Evolutionary conservation across 257 asterid genomes (phyloP).

Genomic region (Solanum pinnatisectum): DNA sequence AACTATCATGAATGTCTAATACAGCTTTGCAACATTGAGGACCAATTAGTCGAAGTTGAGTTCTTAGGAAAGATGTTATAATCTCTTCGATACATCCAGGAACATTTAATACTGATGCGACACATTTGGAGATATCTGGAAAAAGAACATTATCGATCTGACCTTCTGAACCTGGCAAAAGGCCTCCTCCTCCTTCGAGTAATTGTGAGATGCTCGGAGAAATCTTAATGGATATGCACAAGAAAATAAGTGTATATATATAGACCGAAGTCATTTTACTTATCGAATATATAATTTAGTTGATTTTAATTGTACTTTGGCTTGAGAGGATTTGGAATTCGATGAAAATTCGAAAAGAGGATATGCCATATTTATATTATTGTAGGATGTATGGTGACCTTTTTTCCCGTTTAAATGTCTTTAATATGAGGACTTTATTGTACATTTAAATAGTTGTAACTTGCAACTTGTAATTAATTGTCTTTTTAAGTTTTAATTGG

Average conservation of each 20-base stretch:
- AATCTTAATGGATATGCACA: background rate
- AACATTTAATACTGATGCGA: slow-evolving; percentile 1
- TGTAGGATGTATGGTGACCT: background rate
- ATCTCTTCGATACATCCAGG: slow-evolving; percentile 17
- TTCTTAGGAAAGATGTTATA: slow-evolving; percentile 6
- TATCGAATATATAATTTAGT: background rate
- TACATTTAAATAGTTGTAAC: background rate
- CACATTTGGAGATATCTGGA: background rate
- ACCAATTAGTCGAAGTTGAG: slow-evolving; percentile 1
- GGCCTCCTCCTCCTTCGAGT: background rate
- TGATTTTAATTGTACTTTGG: background rate
- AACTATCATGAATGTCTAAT: slow-evolving; percentile 7
- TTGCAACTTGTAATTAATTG: background rate
- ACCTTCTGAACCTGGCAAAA: background rate
- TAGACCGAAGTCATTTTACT: background rate
- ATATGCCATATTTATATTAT: background rate
- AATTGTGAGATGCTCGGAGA: background rate
- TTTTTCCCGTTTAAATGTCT: background rate
- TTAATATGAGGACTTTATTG: background rate
- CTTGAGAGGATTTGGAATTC: background rate
- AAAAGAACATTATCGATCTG: background rate
- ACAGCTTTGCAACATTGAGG: slow-evolving; percentile 20
- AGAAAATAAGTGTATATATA: background rate
- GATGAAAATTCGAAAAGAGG: background rate
- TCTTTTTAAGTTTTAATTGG: background rate